Evolutionary conservation across 805 yeast genomes (phyloP).

Genomic region (Yarrowia deformans): DNA sequence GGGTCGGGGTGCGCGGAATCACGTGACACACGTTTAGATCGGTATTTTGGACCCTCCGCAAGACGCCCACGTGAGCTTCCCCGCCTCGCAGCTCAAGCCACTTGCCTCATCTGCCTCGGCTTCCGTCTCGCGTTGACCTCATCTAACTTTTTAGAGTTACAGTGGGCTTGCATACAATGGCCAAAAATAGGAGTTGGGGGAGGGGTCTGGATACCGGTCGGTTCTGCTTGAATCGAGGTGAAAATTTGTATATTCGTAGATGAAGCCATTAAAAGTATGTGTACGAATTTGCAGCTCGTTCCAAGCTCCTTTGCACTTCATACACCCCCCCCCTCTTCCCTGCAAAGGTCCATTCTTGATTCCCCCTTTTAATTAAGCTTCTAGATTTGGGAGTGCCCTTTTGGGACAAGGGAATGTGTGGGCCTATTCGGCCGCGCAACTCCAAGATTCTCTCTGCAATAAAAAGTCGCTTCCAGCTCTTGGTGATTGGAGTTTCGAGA

Average conservation of each 20-base stretch:
- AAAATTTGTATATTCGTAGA: too few relatives aligned
- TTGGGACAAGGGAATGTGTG: slow-evolving; percentile 39
- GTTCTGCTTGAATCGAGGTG: too few relatives aligned
- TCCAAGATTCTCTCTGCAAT: background rate
- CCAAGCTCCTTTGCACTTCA: background rate
- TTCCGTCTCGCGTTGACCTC: slow-evolving; percentile 28
- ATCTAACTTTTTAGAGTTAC: slow-evolving; percentile 20
- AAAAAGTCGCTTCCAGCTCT: slow-evolving; percentile 13
- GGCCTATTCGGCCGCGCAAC: slow-evolving; percentile 34
- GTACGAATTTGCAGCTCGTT: too few relatives aligned
- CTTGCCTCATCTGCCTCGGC: slow-evolving; percentile 1
- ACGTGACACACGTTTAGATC: too few relatives aligned
- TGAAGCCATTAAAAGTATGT: too few relatives aligned
- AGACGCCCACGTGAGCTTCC: too few relatives aligned
- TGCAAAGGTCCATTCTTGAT: slow-evolving; percentile 1
- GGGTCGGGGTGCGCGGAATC: too few relatives aligned
- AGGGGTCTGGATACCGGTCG: too few relatives aligned
- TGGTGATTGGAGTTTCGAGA: background rate
- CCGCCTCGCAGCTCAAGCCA: too few relatives aligned
- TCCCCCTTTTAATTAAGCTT: slow-evolving; percentile 31
- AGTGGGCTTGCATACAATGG: slow-evolving; percentile 33
- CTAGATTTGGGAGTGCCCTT: slow-evolving; percentile 16
- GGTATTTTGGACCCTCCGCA: too few relatives aligned
- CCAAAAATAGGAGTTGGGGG: slow-evolving; percentile 27
- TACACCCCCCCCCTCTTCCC: background rate